phyloP scores from a whole-genome alignment of 495 filamentous ascomycete species.

The Usnea hakonensis region DNA sequence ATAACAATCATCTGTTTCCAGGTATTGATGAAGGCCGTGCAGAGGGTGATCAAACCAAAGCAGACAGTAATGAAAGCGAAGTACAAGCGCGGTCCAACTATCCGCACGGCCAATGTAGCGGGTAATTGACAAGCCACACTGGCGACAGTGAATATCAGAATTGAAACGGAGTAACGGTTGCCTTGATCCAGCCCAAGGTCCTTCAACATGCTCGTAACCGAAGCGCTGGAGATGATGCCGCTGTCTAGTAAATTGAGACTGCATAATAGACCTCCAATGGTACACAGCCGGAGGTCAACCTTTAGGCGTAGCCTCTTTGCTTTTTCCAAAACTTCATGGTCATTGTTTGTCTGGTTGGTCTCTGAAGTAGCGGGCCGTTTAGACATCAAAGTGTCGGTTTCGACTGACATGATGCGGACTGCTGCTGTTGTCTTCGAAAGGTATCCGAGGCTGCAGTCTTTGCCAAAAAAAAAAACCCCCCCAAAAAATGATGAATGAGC shows the following conservation, averaged over 20 bases:
- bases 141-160: slow-evolving; percentile 73
- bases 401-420: not conserved
- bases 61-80: slow-evolving; percentile 58
- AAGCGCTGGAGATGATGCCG: slow-evolving; percentile 69
- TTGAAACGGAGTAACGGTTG: slow-evolving; percentile 60
- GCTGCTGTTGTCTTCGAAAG: not conserved
- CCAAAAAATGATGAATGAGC: too few species aligned
- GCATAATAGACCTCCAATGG: slow-evolving; percentile 65
- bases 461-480: too few species aligned
- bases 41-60: slow-evolving; percentile 66
- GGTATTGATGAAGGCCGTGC: slow-evolving; percentile 60
- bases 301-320: slow-evolving; percentile 51
- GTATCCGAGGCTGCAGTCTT: not conserved
- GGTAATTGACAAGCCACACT: slow-evolving; percentile 71
- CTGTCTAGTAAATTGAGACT: slow-evolving; percentile 66
- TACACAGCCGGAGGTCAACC: slow-evolving; percentile 65
- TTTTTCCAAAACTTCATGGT: slow-evolving; percentile 21
- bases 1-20: slow-evolving; percentile 71
- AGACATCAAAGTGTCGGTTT: not conserved
- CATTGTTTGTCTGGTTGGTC: not conserved
- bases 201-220: slow-evolving; percentile 63
- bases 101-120: slow-evolving; percentile 60
- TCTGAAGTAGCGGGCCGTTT: not conserved
- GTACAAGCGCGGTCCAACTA: slow-evolving; percentile 60
- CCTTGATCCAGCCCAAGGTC: slow-evolving; percentile 57